Conservation (phyloP, 768 basidiomycete species). For the Lactifluus hygrophoroides region DNA sequence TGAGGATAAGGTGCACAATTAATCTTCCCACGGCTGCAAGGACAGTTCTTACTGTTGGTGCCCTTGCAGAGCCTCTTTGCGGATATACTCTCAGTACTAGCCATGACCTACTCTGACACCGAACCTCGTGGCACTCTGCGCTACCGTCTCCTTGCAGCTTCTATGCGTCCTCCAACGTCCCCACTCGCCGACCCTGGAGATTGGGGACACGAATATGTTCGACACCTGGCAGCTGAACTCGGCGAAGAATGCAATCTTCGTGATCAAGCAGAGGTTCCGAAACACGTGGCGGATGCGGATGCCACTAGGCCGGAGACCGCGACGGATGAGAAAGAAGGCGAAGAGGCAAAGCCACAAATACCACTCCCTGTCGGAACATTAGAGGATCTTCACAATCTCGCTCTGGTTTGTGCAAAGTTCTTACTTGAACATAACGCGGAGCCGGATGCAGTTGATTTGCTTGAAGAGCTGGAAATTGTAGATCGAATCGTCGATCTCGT, state of each 20-base stretch:
- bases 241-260: slow-evolving; percentile 83
- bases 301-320: slow-evolving; percentile 21
- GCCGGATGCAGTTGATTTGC: slow-evolving; percentile 92
- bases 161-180: slow-evolving; percentile 54
- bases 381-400: slow-evolving; percentile 70
- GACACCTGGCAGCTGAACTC: slow-evolving; percentile 92
- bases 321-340: slow-evolving; percentile 24
- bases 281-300: slow-evolving; percentile 18
- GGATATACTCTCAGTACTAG: slow-evolving; percentile 94
- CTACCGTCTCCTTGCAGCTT: slow-evolving; percentile 79
- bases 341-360: slow-evolving; percentile 25
- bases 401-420: slow-evolving; percentile 81
- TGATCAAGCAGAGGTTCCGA: slow-evolving; percentile 42
- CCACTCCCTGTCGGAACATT: slow-evolving; percentile 44
- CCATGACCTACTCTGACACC: slow-evolving; percentile 99
- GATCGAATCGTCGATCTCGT: slow-evolving; percentile 67
- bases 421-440: slow-evolving; percentile 92
- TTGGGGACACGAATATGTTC: slow-evolving; percentile 99
- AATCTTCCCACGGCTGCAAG: background rate
- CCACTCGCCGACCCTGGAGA: slow-evolving; percentile 82
- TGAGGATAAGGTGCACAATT: slow-evolving; percentile 55
- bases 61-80: slow-evolving; percentile 75
- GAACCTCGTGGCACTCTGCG: slow-evolving; percentile 92
- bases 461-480: slow-evolving; percentile 90
- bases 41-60: background rate